A percentile compares a stretch with the other conserved stretches of the same genome.
Conservation (phyloP, 164 flowering plant genomes). For the Nymphaea thermarum region DNA sequence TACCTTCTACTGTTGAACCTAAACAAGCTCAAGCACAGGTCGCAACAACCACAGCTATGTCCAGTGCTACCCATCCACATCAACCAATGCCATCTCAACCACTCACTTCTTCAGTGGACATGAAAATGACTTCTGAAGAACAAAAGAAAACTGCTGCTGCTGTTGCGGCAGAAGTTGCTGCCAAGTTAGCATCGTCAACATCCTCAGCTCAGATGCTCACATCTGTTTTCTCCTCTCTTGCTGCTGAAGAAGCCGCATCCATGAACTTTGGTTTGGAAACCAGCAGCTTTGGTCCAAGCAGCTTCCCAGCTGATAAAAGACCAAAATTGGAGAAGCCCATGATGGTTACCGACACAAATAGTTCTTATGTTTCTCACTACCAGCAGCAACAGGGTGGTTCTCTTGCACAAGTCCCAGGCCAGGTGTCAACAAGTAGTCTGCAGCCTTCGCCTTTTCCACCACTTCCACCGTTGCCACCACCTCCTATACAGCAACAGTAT, state of each 20-base stretch:
- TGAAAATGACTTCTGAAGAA: slow-evolving; percentile 23
- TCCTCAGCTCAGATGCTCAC: slow-evolving; percentile 74
- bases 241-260: slow-evolving; percentile 52
- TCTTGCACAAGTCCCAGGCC: slow-evolving; percentile 13
- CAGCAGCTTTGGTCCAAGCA: slow-evolving; percentile 16
- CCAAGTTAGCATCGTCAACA: slow-evolving; percentile 68
- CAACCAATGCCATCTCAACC: slow-evolving; percentile 27
- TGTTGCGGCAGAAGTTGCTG: slow-evolving; percentile 64
- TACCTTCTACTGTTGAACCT: slow-evolving; percentile 7
- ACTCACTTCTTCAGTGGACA: slow-evolving; percentile 23
- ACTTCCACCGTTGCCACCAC: slow-evolving; percentile 16
- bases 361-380: too few species aligned
- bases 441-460: slow-evolving; percentile 29
- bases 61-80: slow-evolving; percentile 11
- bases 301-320: slow-evolving; percentile 38
- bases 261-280: slow-evolving; percentile 13
- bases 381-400: slow-evolving; percentile 14
- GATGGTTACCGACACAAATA: slow-evolving; percentile 27
- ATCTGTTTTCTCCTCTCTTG: slow-evolving; percentile 60
- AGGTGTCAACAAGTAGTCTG: slow-evolving; percentile 23
- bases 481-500: slow-evolving; percentile 27
- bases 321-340: slow-evolving; percentile 48
- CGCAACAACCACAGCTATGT: slow-evolving; percentile 14
- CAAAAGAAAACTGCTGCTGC: slow-evolving; percentile 36
- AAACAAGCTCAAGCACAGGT: slow-evolving; percentile 1